A percentile compares a stretch with the other conserved stretches of the same genome.
Evolutionary conservation across 805 yeast genomes (phyloP).

Genomic region (Millerozyma acaciae): DNA sequence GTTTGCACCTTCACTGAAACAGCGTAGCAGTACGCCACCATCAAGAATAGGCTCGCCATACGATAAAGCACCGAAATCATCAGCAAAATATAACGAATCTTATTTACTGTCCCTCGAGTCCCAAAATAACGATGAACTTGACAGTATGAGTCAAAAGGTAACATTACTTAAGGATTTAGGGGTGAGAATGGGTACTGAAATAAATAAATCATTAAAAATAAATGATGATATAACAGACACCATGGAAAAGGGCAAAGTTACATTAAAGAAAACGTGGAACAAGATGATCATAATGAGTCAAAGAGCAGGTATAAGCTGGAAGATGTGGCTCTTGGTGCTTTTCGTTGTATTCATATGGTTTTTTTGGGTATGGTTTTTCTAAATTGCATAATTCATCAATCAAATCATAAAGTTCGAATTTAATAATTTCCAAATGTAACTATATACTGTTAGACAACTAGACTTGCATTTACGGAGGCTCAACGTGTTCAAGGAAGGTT

Average conservation of each 20-base stretch:
- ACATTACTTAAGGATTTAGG: slow-evolving; percentile 40
- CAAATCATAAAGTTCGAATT: too few species aligned
- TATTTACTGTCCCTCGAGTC: slow-evolving; percentile 41
- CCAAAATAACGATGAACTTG: slow-evolving; percentile 41
- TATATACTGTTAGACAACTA: too few species aligned
- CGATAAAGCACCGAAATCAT: slow-evolving; percentile 21
- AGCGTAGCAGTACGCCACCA: slow-evolving; percentile 19
- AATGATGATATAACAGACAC: slow-evolving; percentile 39
- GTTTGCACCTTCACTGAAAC: slow-evolving; percentile 23
- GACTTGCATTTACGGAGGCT: too few species aligned
- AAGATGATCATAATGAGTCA: slow-evolving; percentile 44
- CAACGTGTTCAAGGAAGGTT: too few species aligned
- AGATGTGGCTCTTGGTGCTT: slow-evolving; percentile 42
- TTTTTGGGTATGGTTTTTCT: slow-evolving; percentile 39
- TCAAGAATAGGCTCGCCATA: slow-evolving; percentile 37
- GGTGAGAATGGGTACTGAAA: slow-evolving; percentile 40
- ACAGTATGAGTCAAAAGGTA: slow-evolving; percentile 39
- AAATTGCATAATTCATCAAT: too few species aligned
- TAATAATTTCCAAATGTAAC: too few species aligned
- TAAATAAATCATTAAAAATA: slow-evolving; percentile 36
- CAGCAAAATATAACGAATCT: slow-evolving; percentile 40
- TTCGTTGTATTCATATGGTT: slow-evolving; percentile 33
- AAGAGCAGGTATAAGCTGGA: slow-evolving; percentile 43
- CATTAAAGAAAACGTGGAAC: slow-evolving; percentile 40
- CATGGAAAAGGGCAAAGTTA: slow-evolving; percentile 37